Base-by-base conservation (phyloP, 106 monocot genomes). In the Allium sativum region DNA sequence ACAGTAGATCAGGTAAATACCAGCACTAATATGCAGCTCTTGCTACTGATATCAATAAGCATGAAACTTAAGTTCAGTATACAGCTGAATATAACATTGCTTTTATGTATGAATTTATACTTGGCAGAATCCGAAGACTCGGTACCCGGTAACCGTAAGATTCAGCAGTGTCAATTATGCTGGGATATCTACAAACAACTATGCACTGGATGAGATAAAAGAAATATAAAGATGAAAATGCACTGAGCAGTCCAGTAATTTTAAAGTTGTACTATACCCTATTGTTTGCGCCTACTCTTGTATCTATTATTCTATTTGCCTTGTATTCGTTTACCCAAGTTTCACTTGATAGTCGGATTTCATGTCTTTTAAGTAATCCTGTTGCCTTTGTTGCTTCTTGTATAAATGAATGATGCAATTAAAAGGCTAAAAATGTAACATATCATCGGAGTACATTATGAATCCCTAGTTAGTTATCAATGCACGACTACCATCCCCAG, bases 111-210 rank as follows among this genome's bases (percentile, higher is more conserved):
- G 47, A 40, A 55, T 21, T 41, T 18, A 18, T 10, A 47, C 11
- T 40, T 0, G 45, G 0, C 45, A 79, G 74, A 61, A 75, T 22
- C 79, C 79, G n/a, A 56, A 52, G 1, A 67, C 69, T 41, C 74
- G 74, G 16, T 79, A 79, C 67, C 79, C 79, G 17, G 74, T 79
- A 7, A 71, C 71, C 45, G 79, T 79, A 2, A 46, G 79, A 42
- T 79, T 79, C 74, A 71, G 8, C 65, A 79, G 74, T 56, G 74
- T 75, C 20, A 79, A 79, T 65, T 79, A 79, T 21, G 79, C 79
- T 10, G 66, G 61, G 12, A 67, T 74, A 15, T 79, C 79, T 9
- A 79, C 74, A 19, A 79, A 79, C 79, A 74, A 79, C 70, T 79
- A 79, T 18, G 70, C 79, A 12, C 62, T 75, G 9, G 74, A 79